Conservation (phyloP, 352 stramenopile genomes). For the Phytophthora fragariae region DNA sequence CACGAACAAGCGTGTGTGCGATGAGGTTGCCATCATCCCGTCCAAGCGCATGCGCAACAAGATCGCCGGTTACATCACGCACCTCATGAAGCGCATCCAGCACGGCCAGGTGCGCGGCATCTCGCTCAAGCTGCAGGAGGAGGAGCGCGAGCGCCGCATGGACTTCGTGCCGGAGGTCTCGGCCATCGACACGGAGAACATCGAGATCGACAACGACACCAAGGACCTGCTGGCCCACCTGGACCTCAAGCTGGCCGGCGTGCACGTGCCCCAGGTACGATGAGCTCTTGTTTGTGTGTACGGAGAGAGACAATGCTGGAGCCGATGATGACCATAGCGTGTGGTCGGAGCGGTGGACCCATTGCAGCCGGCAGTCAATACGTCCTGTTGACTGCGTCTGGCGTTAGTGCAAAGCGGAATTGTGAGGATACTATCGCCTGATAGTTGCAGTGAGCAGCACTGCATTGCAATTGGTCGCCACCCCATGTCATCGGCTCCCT, state of each 20-base stretch:
- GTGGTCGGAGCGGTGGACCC: conserved; percentile 71
- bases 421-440: conserved; percentile 13
- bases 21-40: conserved; percentile 98
- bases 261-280: conserved; percentile 91
- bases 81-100: conserved; percentile 99
- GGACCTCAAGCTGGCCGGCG: conserved; percentile 92
- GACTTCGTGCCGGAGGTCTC: conserved; percentile 99
- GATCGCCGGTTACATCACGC: conserved; percentile 99
- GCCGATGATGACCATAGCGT: conserved; percentile 60
- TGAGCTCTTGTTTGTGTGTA: conserved; percentile 14
- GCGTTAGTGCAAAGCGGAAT: conserved; percentile 19
- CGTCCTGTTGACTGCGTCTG: conserved; percentile 6
- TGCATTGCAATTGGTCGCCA: conserved; percentile 18
- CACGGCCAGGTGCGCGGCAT: conserved; percentile 99
- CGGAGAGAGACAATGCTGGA: conserved; percentile 74
- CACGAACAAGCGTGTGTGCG: conserved; percentile 99
- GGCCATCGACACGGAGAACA: conserved; percentile 92
- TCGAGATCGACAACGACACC: conserved; percentile 99
- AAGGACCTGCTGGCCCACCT: conserved; percentile 98
- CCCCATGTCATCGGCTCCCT: conserved; percentile 58
- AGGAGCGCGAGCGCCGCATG: conserved; percentile 99
- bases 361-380: conserved; percentile 37
- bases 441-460: neutral
- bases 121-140: conserved; percentile 99
- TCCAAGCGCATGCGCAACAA: conserved; percentile 99